These are phyloP conservation scores for Bolboschoenus planiculmis DNA, from an alignment of 176 grass and related monocot species.

Conservation along the genomic window DNA sequence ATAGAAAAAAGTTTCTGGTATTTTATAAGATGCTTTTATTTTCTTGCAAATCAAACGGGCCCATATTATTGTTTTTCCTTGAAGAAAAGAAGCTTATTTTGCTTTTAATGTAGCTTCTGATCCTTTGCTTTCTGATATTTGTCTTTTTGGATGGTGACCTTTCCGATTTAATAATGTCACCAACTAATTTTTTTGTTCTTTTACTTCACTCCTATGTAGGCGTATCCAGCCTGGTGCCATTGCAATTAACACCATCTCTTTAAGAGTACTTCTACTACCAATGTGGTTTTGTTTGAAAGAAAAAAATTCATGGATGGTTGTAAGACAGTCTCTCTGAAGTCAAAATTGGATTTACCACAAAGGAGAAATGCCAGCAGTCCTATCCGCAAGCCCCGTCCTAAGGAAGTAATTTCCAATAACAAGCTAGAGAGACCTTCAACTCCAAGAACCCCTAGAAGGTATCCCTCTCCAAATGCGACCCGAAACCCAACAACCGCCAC, in stretches of 20 bases:
- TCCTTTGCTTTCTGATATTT: conserved; percentile 2
- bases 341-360: conserved; percentile 23
- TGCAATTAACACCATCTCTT: conserved; percentile 3
- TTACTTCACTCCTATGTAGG: neutral
- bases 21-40: too few species aligned
- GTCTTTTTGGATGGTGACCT: neutral
- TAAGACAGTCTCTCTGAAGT: neutral
- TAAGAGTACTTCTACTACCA: conserved; percentile 8
- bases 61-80: too few species aligned
- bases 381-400: conserved; percentile 39
- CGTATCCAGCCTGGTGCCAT: neutral
- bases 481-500: conserved; percentile 1
- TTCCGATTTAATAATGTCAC: neutral
- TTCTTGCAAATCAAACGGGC: too few species aligned
- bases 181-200: neutral
- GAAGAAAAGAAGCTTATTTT: conserved; percentile 12
- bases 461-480: conserved; percentile 55
- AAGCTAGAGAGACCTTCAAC: conserved; percentile 16
- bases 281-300: conserved; percentile 17
- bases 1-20: too few species aligned
- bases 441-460: conserved; percentile 38
- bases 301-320: conserved; percentile 11
- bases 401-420: conserved; percentile 28
- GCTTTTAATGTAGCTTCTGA: neutral
- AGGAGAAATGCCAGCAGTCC: conserved; percentile 20